A percentile compares a stretch with the other conserved stretches of the same genome.
Evolutionary conservation across 2,329 filamentous ascomycete species (phyloP).

Genomic region (Colletotrichum neosansevieriae): DNA sequence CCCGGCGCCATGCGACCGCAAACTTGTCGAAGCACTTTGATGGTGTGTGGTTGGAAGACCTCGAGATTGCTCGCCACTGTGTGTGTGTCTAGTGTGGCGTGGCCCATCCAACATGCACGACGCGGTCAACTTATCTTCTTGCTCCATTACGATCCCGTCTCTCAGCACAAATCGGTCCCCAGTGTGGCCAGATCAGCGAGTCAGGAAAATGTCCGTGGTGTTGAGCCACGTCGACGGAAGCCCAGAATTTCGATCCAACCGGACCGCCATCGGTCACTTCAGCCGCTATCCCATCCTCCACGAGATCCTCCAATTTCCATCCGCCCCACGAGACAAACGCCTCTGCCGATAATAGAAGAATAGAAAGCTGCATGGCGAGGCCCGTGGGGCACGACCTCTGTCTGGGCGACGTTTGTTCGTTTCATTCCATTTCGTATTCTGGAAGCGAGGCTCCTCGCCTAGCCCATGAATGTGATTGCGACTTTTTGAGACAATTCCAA

Average conservation of each 20-base stretch:
- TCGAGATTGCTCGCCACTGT: slow-evolving; percentile 11
- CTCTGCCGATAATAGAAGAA: slow-evolving; percentile 25
- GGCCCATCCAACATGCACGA: slow-evolving; percentile 21
- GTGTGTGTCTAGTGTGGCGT: slow-evolving; percentile 12
- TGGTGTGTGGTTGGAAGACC: slow-evolving; percentile 18
- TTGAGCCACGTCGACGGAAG: slow-evolving; percentile 16
- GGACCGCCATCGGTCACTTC: slow-evolving; percentile 22
- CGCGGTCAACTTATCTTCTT: slow-evolving; percentile 30
- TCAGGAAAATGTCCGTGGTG: slow-evolving; percentile 29
- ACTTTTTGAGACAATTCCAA: slow-evolving; percentile 33
- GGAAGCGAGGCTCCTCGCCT: slow-evolving; percentile 26
- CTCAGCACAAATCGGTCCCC: slow-evolving; percentile 9
- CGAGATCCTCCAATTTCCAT: slow-evolving; percentile 38
- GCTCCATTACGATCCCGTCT: slow-evolving; percentile 2
- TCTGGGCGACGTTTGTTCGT: slow-evolving; percentile 30
- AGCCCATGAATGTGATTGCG: slow-evolving; percentile 1
- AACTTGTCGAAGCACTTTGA: background rate
- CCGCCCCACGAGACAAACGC: slow-evolving; percentile 28
- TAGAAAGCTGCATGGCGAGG: slow-evolving; percentile 10
- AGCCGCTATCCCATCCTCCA: slow-evolving; percentile 27
- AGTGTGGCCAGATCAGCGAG: slow-evolving; percentile 27
- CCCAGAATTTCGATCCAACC: slow-evolving; percentile 23
- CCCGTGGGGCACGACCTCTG: slow-evolving; percentile 26
- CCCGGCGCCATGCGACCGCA: background rate
- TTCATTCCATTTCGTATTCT: slow-evolving; percentile 37